Base-by-base conservation (phyloP, 2,329 filamentous ascomycete genomes). In the Sporothrix brasiliensis region DNA sequence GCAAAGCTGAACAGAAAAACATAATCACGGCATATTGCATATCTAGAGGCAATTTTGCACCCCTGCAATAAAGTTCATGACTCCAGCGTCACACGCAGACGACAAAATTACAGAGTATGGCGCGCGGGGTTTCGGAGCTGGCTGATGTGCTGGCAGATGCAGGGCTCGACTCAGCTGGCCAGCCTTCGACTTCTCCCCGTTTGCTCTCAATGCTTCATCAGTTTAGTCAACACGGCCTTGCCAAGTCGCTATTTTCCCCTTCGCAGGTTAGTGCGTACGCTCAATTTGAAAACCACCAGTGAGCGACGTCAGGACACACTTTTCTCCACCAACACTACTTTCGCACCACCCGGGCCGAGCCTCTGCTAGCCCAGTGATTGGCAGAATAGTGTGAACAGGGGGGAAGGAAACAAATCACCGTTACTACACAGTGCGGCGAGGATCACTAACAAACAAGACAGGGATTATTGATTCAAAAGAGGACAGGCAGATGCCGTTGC, bases 21-120 rank as follows among this genome's bases (percentile, higher is more conserved):
- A 34, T 16, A n/a, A 9, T 7, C 53, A 58, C 54, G 58, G 58
- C 58, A 61, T n/a, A 44, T 47, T 44, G 58, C 39, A 63, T 47
- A 21, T 27, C 39, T 10, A 21, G n/a, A 47, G 21, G n/a, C 56
- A 44, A 61, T 44, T 14, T 14, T 44, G 9, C 4, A 61, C 39
- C 58, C 39, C 41, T 63, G 39, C 39, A 63, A 47, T 39, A 47
- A 63, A 47, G 58, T 27, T 63, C 39, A 63, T 47, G 58, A 63
- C 58, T 63, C 13, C 21, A 19, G 13, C n/a, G 58, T 47, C 58
- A 2, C 14, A 47, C 58, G 13, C 58, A 47, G n/a, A 61, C 21
- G 13, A 6, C 39, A 16, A 34, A 14, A 24, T 24, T 44, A 44
- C 41, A 14, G 10, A 44, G 41, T 44, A 44, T 16, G 14, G 41